Evolutionary conservation across 1,284 basidiomycete species (phyloP).

Genomic region (Fomes fomentarius): DNA sequence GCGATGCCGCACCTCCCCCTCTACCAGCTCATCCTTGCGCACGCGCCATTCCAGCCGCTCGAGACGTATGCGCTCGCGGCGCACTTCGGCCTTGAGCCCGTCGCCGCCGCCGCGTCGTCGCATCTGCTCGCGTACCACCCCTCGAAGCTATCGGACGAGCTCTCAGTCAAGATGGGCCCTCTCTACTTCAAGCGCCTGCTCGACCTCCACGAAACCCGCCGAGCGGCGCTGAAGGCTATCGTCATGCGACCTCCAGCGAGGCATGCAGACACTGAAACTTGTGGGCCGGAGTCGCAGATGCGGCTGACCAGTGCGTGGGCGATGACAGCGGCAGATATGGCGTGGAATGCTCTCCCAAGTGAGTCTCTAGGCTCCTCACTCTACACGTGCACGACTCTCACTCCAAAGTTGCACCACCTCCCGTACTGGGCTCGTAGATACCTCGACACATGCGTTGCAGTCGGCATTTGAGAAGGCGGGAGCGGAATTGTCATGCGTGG

Average conservation of each 20-base stretch:
- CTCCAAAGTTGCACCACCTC: too few relatives aligned
- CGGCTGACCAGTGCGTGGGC: constrained; percentile 35
- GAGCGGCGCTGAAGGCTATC: constrained; percentile 36
- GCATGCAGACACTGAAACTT: constrained; percentile 32
- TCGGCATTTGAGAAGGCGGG: constrained; percentile 28
- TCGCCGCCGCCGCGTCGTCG: constrained; percentile 36
- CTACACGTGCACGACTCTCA: too few relatives aligned
- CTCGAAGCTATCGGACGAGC: constrained; percentile 35
- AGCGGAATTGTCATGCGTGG: too few relatives aligned
- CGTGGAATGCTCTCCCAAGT: constrained; percentile 37
- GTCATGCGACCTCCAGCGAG: constrained; percentile 34
- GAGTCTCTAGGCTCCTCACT: too few relatives aligned
- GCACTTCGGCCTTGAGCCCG: constrained; percentile 31
- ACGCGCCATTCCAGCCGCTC: constrained; percentile 33
- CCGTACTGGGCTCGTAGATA: constrained; percentile 14
- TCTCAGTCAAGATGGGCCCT: constrained; percentile 36
- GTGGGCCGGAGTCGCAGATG: constrained; percentile 31
- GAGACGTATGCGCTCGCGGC: constrained; percentile 40
- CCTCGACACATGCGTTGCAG: constrained; percentile 28
- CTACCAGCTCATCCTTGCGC: constrained; percentile 29
- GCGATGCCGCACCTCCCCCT: constrained; percentile 26
- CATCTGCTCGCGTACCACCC: constrained; percentile 37
- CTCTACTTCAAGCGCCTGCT: constrained; percentile 41
- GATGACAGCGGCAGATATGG: constrained; percentile 33
- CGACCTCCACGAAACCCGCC: constrained; percentile 39